Conservation (phyloP, 805 yeast species). For the Yarrowia sp. region DNA sequence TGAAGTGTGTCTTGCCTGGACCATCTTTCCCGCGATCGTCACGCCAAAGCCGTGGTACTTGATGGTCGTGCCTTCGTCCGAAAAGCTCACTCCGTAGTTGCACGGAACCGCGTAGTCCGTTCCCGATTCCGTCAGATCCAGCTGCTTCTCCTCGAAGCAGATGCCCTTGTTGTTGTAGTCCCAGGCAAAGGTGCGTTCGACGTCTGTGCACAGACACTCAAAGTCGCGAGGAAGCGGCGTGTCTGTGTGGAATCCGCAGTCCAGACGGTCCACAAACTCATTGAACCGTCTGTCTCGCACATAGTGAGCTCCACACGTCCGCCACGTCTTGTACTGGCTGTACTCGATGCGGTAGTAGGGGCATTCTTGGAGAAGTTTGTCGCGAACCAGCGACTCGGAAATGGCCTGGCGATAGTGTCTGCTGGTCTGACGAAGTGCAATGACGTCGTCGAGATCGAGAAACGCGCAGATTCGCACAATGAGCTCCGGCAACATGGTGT, state of each 20-base stretch:
- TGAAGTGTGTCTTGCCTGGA: neutral
- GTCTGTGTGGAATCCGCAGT: neutral
- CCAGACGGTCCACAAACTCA: neutral
- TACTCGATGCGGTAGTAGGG: neutral
- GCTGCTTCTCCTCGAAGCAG: neutral
- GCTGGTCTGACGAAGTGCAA: neutral
- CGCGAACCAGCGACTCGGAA: neutral
- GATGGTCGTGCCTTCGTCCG: neutral
- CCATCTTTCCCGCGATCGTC: neutral
- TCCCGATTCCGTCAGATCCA: neutral
- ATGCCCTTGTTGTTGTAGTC: slow-evolving; percentile 10
- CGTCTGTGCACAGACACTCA: neutral
- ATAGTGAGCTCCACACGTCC: neutral
- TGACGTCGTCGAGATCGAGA: neutral
- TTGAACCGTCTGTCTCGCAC: neutral
- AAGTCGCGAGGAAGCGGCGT: neutral
- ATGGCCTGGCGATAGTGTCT: neutral
- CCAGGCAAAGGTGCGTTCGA: neutral
- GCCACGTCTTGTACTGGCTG: neutral
- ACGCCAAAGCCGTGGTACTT: slow-evolving; percentile 5
- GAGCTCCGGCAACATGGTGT: neutral
- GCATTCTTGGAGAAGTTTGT: neutral
- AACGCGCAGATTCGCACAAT: neutral
- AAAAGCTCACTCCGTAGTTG: neutral
- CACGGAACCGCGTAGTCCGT: neutral